These are phyloP conservation scores for Rossbeevera mucosa DNA, from an alignment of 768 basidiomycete genomes.

Conservation along the genomic window DNA sequence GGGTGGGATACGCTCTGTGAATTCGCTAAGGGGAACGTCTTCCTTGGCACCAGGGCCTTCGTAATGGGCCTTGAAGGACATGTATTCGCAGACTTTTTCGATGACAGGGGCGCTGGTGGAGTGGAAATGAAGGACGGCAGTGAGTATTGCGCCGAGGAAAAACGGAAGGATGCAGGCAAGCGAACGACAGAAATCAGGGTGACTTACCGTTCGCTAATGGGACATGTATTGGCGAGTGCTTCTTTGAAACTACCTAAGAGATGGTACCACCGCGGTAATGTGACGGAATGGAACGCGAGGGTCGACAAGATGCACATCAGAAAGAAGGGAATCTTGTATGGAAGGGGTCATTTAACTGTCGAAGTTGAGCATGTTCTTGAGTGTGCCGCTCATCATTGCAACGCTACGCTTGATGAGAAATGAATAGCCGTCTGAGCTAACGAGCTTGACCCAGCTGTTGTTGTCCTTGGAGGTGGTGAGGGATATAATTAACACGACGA, in stretches of 20 bases:
- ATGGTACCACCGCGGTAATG: slow-evolving; percentile 7
- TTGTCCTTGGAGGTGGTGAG: slow-evolving; percentile 16
- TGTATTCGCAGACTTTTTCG: slow-evolving; percentile 87
- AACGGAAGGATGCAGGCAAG: not conserved
- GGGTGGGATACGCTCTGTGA: slow-evolving; percentile 76
- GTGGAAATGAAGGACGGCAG: not conserved
- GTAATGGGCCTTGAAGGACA: slow-evolving; percentile 79
- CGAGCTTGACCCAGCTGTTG: slow-evolving; percentile 70
- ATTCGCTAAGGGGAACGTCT: slow-evolving; percentile 71
- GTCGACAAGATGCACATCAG: slow-evolving; percentile 4
- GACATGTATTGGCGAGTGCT: slow-evolving; percentile 64
- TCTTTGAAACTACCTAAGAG: slow-evolving; percentile 67
- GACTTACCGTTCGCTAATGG: slow-evolving; percentile 64
- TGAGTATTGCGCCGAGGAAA: not conserved
- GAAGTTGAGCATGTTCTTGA: slow-evolving; percentile 74
- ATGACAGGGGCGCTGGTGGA: slow-evolving; percentile 58
- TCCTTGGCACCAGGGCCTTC: slow-evolving; percentile 66
- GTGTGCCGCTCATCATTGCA: slow-evolving; percentile 73
- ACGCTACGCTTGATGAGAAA: slow-evolving; percentile 75
- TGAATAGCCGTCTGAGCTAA: slow-evolving; percentile 74
- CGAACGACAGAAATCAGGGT: not conserved
- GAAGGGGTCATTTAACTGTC: slow-evolving; percentile 46
- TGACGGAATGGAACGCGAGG: slow-evolving; percentile 7
- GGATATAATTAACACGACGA: no score
- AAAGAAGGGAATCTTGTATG: slow-evolving; percentile 6